Percentiles rank a stretch among this genome's conserved stretches.
These are phyloP conservation scores for Pythium coloratum DNA, from an alignment of 352 stramenopile genomes.

Conservation along the genomic window DNA sequence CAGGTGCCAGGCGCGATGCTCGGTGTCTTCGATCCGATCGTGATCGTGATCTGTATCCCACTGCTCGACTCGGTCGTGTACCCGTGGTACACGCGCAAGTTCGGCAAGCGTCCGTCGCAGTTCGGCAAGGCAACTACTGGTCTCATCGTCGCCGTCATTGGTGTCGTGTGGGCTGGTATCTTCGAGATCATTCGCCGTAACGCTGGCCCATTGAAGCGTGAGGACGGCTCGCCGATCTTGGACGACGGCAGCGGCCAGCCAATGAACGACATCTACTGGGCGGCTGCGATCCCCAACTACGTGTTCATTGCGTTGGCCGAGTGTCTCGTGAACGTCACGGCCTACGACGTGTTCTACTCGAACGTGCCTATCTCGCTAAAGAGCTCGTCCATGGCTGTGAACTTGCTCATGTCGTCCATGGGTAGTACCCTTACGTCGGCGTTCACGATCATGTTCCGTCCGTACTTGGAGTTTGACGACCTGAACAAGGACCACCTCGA, in stretches of 20 bases:
- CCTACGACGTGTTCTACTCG: conserved; percentile 64
- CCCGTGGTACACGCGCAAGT: conserved; percentile 29
- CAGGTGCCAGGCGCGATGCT: conserved; percentile 58
- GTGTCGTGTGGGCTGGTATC: conserved; percentile 45
- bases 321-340: conserved; percentile 65
- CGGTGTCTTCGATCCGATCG: conserved; percentile 38
- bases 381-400: conserved; percentile 52
- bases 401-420: conserved; percentile 61
- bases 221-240: conserved; percentile 35
- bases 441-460: conserved; percentile 68
- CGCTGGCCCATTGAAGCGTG: conserved; percentile 35
- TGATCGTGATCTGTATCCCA: conserved; percentile 38
- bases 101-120: conserved; percentile 32
- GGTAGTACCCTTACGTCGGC: conserved; percentile 55
- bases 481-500: conserved; percentile 65
- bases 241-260: conserved; percentile 42
- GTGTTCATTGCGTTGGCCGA: conserved; percentile 55
- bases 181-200: conserved; percentile 62
- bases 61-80: conserved; percentile 36
- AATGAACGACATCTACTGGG: conserved; percentile 68
- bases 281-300: conserved; percentile 50
- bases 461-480: conserved; percentile 48
- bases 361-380: conserved; percentile 54
- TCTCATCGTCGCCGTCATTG: conserved; percentile 34
- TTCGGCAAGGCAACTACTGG: conserved; percentile 40